A percentile compares a stretch with the other conserved stretches of the same genome.
Conservation (phyloP, 345 rosid species). For the Mallotus nudiflorus region DNA sequence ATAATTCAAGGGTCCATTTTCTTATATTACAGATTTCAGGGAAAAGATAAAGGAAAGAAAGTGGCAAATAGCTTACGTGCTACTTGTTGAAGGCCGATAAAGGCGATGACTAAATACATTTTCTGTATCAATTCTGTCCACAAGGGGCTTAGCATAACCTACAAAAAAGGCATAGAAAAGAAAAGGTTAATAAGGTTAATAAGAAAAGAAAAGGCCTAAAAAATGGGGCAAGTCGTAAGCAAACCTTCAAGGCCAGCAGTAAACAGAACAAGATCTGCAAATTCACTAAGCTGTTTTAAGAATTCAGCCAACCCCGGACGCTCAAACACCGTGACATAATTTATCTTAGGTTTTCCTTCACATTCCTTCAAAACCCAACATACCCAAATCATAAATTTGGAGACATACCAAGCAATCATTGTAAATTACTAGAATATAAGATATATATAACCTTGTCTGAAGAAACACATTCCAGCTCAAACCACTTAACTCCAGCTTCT, state of each 20-base stretch:
- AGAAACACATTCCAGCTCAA: conserved; percentile 88
- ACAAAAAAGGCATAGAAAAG: conserved; percentile 12
- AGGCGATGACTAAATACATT: conserved; percentile 70
- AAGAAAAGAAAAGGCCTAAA: background rate
- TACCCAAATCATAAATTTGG: conserved; percentile 30
- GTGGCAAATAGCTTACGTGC: conserved; percentile 63
- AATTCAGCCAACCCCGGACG: conserved; percentile 92
- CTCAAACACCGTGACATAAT: conserved; percentile 91
- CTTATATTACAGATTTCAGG: background rate
- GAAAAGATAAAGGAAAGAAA: background rate
- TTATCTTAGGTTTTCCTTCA: conserved; percentile 88
- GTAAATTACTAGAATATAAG: conserved; percentile 7
- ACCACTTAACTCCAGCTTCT: conserved; percentile 82
- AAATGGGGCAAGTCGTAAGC: background rate
- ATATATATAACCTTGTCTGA: conserved; percentile 87
- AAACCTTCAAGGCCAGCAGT: conserved; percentile 99
- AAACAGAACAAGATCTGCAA: conserved; percentile 89
- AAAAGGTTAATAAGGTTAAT: background rate
- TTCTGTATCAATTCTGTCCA: conserved; percentile 76
- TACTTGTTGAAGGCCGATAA: conserved; percentile 91
- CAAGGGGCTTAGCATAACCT: conserved; percentile 98
- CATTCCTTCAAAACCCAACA: conserved; percentile 58
- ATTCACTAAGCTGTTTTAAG: conserved; percentile 66
- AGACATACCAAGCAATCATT: conserved; percentile 5
- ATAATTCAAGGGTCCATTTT: background rate